phyloP scores from a whole-genome alignment of 768 basidiomycete genomes.

The Sutorius australiensis region DNA sequence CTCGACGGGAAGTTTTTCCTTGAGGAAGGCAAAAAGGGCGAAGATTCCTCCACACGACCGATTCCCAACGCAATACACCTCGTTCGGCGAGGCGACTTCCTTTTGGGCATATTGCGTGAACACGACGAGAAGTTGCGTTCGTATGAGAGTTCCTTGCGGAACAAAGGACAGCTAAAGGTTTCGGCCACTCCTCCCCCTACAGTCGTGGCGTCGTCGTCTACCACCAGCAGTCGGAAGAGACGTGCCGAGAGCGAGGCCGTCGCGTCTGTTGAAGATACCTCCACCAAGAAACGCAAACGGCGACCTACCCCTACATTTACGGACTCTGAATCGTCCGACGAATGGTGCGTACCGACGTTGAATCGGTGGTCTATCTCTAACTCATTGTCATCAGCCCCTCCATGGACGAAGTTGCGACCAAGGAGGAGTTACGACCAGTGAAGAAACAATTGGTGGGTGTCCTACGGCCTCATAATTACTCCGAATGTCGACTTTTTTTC shows the following conservation, averaged over 20 bases:
- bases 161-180: constrained; percentile 63
- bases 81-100: constrained; percentile 93
- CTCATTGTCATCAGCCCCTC: constrained; percentile 58
- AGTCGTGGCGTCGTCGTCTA: constrained; percentile 64
- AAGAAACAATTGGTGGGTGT: constrained; percentile 86
- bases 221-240: constrained; percentile 57
- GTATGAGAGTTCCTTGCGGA: constrained; percentile 76
- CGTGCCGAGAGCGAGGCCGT: constrained; percentile 85
- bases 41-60: constrained; percentile 77
- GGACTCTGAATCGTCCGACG: constrained; percentile 88
- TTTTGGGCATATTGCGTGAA: constrained; percentile 78
- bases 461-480: neutral
- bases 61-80: constrained; percentile 98
- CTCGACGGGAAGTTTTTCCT: constrained; percentile 95
- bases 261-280: constrained; percentile 71
- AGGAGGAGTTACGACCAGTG: constrained; percentile 93
- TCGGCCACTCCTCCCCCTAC: constrained; percentile 75
- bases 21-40: constrained; percentile 94
- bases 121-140: constrained; percentile 89
- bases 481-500: constrained; percentile 7
- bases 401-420: constrained; percentile 91
- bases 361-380: constrained; percentile 5
- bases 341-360: constrained; percentile 60
- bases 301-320: constrained; percentile 97
- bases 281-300: constrained; percentile 74